phyloP scores from a whole-genome alignment of 78 protist genomes.

The Pigoraptor vietnamica region DNA sequence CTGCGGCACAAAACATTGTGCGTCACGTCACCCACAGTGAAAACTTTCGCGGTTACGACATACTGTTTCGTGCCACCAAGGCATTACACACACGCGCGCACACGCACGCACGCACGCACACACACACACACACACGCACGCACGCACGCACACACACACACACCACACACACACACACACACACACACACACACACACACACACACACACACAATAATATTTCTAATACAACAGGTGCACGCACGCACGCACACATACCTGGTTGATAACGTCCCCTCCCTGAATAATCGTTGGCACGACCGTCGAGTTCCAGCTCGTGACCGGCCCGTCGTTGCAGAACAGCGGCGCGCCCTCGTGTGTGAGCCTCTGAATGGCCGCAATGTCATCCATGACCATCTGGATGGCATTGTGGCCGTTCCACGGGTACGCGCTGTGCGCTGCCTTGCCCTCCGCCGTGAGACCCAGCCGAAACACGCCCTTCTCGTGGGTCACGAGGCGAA shows the following conservation, averaged over 20 bases:
- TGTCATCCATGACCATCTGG: conserved; percentile 12
- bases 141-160: background rate
- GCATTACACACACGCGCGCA: background rate
- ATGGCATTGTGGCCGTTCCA: conserved; percentile 36
- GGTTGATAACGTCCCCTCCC: conserved; percentile 13
- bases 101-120: background rate
- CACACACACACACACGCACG: background rate
- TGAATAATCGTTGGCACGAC: background rate
- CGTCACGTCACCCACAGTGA: no score
- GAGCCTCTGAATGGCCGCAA: background rate
- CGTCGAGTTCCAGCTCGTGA: conserved; percentile 11
- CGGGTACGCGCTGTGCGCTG: conserved; percentile 38
- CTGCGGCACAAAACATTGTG: background rate
- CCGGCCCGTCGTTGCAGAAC: background rate
- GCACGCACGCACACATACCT: background rate
- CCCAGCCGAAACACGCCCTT: conserved; percentile 25
- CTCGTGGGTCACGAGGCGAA: conserved; percentile 27
- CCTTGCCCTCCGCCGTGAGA: conserved; percentile 1
- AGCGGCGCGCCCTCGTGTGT: background rate
- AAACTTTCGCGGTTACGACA: no score
- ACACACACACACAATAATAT: no score
- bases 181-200: no score
- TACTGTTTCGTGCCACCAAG: no score
- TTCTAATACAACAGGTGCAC: no score
- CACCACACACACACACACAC: no score